Evolutionary conservation across 768 basidiomycete genomes (phyloP).

Genomic region (Daedaleopsis sinensis): DNA sequence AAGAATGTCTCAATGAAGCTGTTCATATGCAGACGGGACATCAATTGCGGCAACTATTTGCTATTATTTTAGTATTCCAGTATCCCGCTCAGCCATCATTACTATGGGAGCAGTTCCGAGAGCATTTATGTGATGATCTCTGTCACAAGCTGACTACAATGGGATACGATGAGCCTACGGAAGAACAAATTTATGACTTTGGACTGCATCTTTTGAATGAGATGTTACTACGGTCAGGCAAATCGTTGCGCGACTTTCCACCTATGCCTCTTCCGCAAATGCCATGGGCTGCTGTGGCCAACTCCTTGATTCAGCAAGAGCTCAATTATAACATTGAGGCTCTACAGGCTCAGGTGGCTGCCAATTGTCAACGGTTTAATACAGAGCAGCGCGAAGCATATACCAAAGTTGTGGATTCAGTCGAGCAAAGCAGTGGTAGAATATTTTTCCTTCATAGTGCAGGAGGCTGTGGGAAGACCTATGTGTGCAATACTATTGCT

Average conservation of each 20-base stretch:
- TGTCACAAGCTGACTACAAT: conserved; percentile 20
- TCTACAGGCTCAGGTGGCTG: neutral
- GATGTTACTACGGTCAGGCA: conserved; percentile 28
- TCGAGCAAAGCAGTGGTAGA: conserved; percentile 12
- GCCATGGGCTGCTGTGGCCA: conserved; percentile 32
- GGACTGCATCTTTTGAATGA: conserved; percentile 44
- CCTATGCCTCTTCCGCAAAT: conserved; percentile 36
- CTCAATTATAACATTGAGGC: conserved; percentile 28
- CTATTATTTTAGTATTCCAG: conserved; percentile 37
- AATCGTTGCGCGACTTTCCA: conserved; percentile 27
- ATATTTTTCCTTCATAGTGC: neutral
- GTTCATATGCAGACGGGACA: conserved; percentile 40
- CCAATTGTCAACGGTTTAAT: conserved; percentile 19
- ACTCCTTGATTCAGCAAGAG: conserved; percentile 38
- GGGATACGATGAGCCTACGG: conserved; percentile 25
- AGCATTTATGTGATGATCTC: conserved; percentile 46
- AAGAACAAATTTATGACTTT: conserved; percentile 43
- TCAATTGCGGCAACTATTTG: conserved; percentile 42
- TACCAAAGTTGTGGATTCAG: conserved; percentile 13
- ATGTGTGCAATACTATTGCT: conserved; percentile 22
- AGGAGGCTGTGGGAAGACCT: neutral
- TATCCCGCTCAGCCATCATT: conserved; percentile 36
- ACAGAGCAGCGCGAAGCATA: conserved; percentile 18
- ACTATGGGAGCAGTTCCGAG: conserved; percentile 42
- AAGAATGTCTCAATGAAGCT: conserved; percentile 44